These are phyloP conservation scores for Priceomyces castillae DNA, from an alignment of 805 yeast genomes.

Conservation along the genomic window DNA sequence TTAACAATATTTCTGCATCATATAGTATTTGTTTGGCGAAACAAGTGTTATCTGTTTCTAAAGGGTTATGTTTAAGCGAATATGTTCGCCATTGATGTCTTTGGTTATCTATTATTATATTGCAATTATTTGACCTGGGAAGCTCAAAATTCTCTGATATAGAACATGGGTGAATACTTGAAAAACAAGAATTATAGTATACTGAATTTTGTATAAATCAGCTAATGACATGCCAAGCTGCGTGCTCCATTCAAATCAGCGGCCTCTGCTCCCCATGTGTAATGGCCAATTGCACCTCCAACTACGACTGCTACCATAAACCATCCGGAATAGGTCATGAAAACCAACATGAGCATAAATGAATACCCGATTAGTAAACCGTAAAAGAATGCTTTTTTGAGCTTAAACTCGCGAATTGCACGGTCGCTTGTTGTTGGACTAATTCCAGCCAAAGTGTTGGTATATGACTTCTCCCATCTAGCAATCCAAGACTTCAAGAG, in stretches of 20 bases:
- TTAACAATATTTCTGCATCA: too few species aligned
- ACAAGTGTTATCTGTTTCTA: background rate
- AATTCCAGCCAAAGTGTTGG: slow-evolving; percentile 10
- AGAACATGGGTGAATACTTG: too few species aligned
- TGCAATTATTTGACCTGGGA: too few species aligned
- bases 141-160: too few species aligned
- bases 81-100: too few species aligned
- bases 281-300: slow-evolving; percentile 73
- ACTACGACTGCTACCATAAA: slow-evolving; percentile 67
- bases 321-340: slow-evolving; percentile 89
- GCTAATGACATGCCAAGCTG: slow-evolving; percentile 34
- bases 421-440: slow-evolving; percentile 7
- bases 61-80: too few species aligned
- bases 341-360: slow-evolving; percentile 71
- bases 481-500: slow-evolving; percentile 35
- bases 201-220: background rate
- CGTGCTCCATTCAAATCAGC: slow-evolving; percentile 13
- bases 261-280: slow-evolving; percentile 46
- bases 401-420: slow-evolving; percentile 13
- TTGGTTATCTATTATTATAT: too few species aligned
- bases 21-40: background rate
- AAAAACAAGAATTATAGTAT: too few species aligned
- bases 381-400: slow-evolving; percentile 46
- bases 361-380: slow-evolving; percentile 69
- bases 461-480: slow-evolving; percentile 25